A percentile compares a stretch with the other conserved stretches of the same genome.
Conservation (phyloP, 306 rosid genomes). For the Corylus avellana region DNA sequence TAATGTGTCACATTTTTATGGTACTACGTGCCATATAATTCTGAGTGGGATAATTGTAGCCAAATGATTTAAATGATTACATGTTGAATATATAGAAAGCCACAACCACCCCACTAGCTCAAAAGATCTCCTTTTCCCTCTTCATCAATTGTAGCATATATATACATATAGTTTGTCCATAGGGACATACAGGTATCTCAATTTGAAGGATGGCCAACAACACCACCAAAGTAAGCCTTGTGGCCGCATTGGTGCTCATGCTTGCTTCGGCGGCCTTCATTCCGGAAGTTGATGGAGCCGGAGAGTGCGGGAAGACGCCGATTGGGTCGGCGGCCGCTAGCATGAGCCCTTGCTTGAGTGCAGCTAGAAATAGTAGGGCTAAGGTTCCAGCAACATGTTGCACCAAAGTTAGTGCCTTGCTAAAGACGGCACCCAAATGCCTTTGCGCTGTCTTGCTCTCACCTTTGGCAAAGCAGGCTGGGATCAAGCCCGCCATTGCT, state of each 20-base stretch:
- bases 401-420: slow-evolving; percentile 59
- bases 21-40: background rate
- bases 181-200: background rate
- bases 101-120: slow-evolving; percentile 53
- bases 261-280: slow-evolving; percentile 18
- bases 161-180: no score
- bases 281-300: slow-evolving; percentile 49
- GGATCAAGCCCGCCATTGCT: slow-evolving; percentile 71
- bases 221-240: slow-evolving; percentile 25
- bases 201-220: slow-evolving; percentile 11
- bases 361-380: slow-evolving; percentile 50
- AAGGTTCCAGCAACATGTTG: slow-evolving; percentile 73
- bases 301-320: slow-evolving; percentile 82
- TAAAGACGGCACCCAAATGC: slow-evolving; percentile 62
- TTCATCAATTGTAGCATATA: no score
- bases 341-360: slow-evolving; percentile 69
- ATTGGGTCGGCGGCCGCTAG: slow-evolving; percentile 77
- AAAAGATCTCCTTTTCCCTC: background rate
- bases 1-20: background rate
- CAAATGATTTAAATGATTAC: slow-evolving; percentile 22
- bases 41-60: slow-evolving; percentile 1
- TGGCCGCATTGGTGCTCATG: slow-evolving; percentile 19
- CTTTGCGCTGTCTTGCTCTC: slow-evolving; percentile 82
- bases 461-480: slow-evolving; percentile 76
- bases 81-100: slow-evolving; percentile 20